Base-by-base conservation (phyloP, 805 yeast species). In the Starmera dryadoides region DNA sequence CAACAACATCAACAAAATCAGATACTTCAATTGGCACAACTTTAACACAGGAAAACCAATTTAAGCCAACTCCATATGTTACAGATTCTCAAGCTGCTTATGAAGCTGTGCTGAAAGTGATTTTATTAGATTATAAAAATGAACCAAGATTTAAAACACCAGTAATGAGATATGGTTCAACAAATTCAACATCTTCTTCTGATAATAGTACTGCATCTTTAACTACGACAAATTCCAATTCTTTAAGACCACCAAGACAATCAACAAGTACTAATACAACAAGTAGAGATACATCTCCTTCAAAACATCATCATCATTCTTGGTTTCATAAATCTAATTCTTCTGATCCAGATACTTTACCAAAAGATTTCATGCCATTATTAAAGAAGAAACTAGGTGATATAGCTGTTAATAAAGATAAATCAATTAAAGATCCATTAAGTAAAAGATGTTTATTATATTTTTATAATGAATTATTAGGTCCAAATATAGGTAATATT, bases 401-500 rank as follows among this genome's bases (percentile, higher is more conserved):
- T 15, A 64, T 79, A 2, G 75, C 81, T 18, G 62, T 76, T 62
- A 66, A 69, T 21, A 56, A 63, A 41, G 53, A 49, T 30, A 58
- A 52, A 14, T 42, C 56, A 9, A 40, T 53, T 20, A 51, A 63
- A 31, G 77, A 73, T 37, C 77, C 71, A 5, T 59, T 70, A 40
- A 69, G 81, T 11, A 65, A 84, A 43, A 62, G 83, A 28, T 71
- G 80, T 37, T 64, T 81, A 34, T 56, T 83, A 20, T 72, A 84
- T 20, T 69, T 81, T 41, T 82, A 83, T 55, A 79, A 78, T 40
- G 81, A 77, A 34, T 48, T 78, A 22, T 60, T 80, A 29, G 73
- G 70, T 37, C 77, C 81, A 4, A 58, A 48, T 21, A 62, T 63
- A 47, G 64, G 61, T 28, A 52, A 48, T 22, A 42, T 59, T 32